These are phyloP conservation scores for Sisymbrium altissimum DNA, from an alignment of 345 rosid species.

Conservation along the genomic window DNA sequence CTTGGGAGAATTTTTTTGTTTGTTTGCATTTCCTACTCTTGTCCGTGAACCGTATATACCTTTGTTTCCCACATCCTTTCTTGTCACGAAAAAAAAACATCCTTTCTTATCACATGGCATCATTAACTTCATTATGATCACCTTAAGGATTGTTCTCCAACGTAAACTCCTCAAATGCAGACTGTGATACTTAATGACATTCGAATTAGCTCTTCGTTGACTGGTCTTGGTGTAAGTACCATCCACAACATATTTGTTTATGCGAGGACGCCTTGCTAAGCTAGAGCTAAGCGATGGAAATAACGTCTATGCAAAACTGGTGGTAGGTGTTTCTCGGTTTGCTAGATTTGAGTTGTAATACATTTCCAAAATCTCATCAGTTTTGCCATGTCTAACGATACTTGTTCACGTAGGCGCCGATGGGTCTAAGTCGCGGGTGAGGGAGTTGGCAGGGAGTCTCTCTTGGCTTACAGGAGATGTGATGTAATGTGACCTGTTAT, in stretches of 20 bases:
- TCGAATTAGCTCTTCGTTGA: conserved; percentile 48
- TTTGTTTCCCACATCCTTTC: too few relatives aligned
- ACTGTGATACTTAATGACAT: too few relatives aligned
- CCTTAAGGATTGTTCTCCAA: too few relatives aligned
- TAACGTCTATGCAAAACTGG: conserved; percentile 68
- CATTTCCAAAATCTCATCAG: not conserved
- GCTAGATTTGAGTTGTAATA: not conserved
- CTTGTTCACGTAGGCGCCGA: conserved; percentile 80
- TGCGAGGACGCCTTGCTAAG: conserved; percentile 56
- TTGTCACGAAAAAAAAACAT: too few relatives aligned
- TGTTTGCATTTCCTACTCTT: too few relatives aligned
- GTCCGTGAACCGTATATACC: too few relatives aligned
- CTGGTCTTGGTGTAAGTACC: conserved; percentile 39
- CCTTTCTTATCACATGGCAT: too few relatives aligned
- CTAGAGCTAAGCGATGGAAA: conserved; percentile 76
- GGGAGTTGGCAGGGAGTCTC: conserved; percentile 65
- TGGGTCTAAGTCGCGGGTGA: conserved; percentile 84
- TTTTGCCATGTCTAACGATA: not conserved
- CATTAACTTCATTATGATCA: too few relatives aligned
- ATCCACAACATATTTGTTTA: conserved; percentile 39
- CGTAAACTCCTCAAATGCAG: too few relatives aligned
- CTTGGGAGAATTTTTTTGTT: too few relatives aligned
- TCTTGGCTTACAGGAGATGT: too few relatives aligned
- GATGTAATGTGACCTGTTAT: not conserved
- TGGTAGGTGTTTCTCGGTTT: conserved; percentile 51